Evolutionary conservation across 2,329 filamentous ascomycete species (phyloP), one percentile per base, ranked within the genome.

Genomic region (Cordyceps cateniannulata): DNA sequence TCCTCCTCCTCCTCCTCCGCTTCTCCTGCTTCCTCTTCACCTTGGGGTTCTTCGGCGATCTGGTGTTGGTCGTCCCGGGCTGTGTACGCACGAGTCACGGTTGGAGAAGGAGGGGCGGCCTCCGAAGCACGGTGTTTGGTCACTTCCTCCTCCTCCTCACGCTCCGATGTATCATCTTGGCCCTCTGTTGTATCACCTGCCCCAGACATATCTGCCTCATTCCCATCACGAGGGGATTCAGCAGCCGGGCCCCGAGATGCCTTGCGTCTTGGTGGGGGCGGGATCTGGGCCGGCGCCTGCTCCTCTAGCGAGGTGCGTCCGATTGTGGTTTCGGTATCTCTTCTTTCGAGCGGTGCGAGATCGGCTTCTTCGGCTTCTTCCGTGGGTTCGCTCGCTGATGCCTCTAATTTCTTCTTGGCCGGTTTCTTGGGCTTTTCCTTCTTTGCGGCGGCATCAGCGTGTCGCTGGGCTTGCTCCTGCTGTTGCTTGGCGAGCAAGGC

Each of bases 401-500:
- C 79, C 54, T 86, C 83, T 22, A 76, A 71, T 27, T 80, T 80
- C 75, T 87, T 87, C 79, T 95, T 93, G 69, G 85, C 87, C 9
- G 73, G 72, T 29, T 87, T 86, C 77, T 93, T 96, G 12, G 90
- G 87, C 75, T 96, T 96, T 68, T 96, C 91, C 72, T 96, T 93
- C 77, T 90, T 96, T 60, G 87, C 81, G 22, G 81, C 81, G 18
- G 88, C 85, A 42, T 95, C 91, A 8, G 90, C 89, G 74, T 93
- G 89, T 57, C 93, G 83, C 64, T 88, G 83, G 5, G 93, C 91
- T 71, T 95, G 91, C 70, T 98, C 95, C 71, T 91, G 79, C 74
- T 99, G 95, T 72, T 98, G 92, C 71, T 90, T 93, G 73, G 99
- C 95, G 18, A 99, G 79, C 57, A 96, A 79, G 29, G 95, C 95